Evolutionary conservation across 805 yeast species (phyloP), one percentile per base, ranked within the genome.

Genomic region (Brettanomyces naardenensis): DNA sequence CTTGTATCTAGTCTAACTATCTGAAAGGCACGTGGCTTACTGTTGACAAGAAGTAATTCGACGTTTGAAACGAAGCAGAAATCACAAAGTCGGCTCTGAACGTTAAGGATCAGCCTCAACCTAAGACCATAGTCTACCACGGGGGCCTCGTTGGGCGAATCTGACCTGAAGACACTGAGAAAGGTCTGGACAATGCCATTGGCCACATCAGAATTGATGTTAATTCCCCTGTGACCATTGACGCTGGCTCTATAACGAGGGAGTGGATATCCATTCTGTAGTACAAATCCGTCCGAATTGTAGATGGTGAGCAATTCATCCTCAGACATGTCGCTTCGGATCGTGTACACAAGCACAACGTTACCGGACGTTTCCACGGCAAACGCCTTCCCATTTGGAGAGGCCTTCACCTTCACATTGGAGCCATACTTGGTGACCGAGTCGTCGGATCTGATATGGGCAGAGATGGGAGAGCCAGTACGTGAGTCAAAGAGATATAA

Each of bases 341-440:
- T 46, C 31, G 67, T 71, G 44, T 66, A 74, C 22, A 72, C 58
- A 26, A 71, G 49, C n/a, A 71, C 44, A 35, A 58, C 64, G 40
- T 64, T 61, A 6, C 44, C 40, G 21, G 61, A 48, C 1, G 78
- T 69, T 40, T 61, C 61, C 6, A 71, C 52, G 32, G 71, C 66
- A 39, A 71, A 50, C 27, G 54, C 54, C 31, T 60, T 56, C 11
- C 70, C 61, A 36, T 46, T 47, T 15, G 58, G 57, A 1, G 71
- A 59, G 26, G 68, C 53, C 29, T 51, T 49, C 6, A 74, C 49
- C 19, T 56, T 48, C 19, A 47, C 33, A 51, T 77, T 76, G 6
- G 46, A 40, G 1, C 84, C 84, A 55, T 68, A 69, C 17, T 56
- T 56, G 19, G 61, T 56, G 13, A 76, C 41, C 3, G 78, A 70